A percentile compares a stretch with the other conserved stretches of the same genome.
These are phyloP conservation scores for Malassezia pachydermatis DNA, from an alignment of 1,284 basidiomycete species.

Conservation along the genomic window DNA sequence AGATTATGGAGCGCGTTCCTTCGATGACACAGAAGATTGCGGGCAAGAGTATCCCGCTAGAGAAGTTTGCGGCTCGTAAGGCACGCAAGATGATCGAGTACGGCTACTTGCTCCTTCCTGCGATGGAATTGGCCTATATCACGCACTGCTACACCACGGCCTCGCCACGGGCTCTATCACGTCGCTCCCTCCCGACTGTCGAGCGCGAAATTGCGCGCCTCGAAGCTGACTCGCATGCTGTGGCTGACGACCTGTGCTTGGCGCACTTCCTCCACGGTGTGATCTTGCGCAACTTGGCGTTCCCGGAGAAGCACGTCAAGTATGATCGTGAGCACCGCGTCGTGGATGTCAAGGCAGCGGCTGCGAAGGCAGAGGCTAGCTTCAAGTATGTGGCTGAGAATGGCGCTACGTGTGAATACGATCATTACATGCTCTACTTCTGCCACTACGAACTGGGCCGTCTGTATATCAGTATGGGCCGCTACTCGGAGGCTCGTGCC, in stretches of 20 bases:
- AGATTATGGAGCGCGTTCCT: constrained; percentile 32
- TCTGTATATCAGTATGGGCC: constrained; percentile 26
- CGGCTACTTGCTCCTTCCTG: constrained; percentile 35
- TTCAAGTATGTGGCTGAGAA: constrained; percentile 34
- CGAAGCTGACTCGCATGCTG: constrained; percentile 22
- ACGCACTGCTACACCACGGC: constrained; percentile 46
- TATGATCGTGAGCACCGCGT: neutral
- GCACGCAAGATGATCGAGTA: constrained; percentile 38
- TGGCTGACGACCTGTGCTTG: constrained; percentile 41
- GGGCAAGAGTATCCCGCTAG: constrained; percentile 46
- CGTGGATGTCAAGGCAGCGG: constrained; percentile 21
- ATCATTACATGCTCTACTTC: constrained; percentile 47
- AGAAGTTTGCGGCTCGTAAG: constrained; percentile 45
- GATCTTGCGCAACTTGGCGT: constrained; percentile 41
- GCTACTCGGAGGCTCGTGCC: constrained; percentile 26
- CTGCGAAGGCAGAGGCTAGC: constrained; percentile 31
- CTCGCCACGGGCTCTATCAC: constrained; percentile 27
- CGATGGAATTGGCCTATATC: constrained; percentile 43
- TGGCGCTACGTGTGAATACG: constrained; percentile 27
- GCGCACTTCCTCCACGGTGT: constrained; percentile 45
- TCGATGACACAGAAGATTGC: constrained; percentile 43
- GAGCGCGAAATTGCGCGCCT: constrained; percentile 30
- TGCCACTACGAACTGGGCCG: constrained; percentile 45
- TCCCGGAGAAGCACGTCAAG: constrained; percentile 34
- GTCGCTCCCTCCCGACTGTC: constrained; percentile 29